Conservation (phyloP, 2,329 filamentous ascomycete genomes). For the Hypoxylon sp. region DNA sequence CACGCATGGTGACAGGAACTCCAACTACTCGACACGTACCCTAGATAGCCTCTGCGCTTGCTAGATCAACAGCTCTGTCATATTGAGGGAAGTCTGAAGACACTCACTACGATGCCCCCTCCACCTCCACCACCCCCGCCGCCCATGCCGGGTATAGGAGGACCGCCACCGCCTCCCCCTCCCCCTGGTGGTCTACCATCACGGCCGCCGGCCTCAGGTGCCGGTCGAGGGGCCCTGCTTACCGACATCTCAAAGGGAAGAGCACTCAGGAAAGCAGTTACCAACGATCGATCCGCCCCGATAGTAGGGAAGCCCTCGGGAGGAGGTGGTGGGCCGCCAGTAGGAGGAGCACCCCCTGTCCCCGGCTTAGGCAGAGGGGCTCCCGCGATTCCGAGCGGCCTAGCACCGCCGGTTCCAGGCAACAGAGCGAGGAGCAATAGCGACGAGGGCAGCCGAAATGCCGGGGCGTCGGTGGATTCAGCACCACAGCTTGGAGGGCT, state of each 20-base stretch:
- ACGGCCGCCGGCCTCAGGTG: constrained; percentile 67
- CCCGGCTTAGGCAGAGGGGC: constrained; percentile 70
- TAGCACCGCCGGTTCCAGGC: constrained; percentile 77
- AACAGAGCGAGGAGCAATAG: constrained; percentile 87
- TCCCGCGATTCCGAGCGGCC: constrained; percentile 61
- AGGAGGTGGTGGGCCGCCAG: constrained; percentile 67
- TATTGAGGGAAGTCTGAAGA: constrained; percentile 5
- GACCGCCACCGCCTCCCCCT: constrained; percentile 73
- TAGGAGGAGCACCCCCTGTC: constrained; percentile 85
- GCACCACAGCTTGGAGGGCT: constrained; percentile 87
- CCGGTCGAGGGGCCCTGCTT: constrained; percentile 79
- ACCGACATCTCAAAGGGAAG: constrained; percentile 87
- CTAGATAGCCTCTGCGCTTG: not conserved
- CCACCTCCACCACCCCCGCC: constrained; percentile 81
- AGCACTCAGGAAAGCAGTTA: constrained; percentile 83
- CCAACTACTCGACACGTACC: not conserved
- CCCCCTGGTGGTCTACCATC: constrained; percentile 67
- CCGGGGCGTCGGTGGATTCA: constrained; percentile 61
- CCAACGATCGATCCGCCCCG: constrained; percentile 93
- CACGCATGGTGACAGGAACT: constrained; percentile 30
- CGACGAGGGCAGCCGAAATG: constrained; percentile 69
- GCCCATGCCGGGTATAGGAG: constrained; percentile 66
- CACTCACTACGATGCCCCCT: constrained; percentile 57
- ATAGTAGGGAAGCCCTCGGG: constrained; percentile 68
- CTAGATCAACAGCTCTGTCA: constrained; percentile 4